Evolutionary conservation across 2,329 filamentous ascomycete genomes (phyloP).

Genomic region (Zopfia rhizophila): DNA sequence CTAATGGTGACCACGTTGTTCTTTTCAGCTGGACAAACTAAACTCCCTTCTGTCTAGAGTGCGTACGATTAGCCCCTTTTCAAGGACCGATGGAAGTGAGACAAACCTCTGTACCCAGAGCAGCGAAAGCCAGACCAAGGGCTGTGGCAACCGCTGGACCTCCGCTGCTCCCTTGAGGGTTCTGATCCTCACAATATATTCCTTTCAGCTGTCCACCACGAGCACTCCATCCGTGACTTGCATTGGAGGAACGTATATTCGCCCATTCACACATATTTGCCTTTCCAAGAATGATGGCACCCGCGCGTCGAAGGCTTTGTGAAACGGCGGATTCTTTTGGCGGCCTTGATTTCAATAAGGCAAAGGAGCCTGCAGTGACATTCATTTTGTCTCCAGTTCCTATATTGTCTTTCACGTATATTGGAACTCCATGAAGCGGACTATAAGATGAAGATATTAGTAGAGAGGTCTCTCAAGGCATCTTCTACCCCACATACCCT

Average conservation of each 20-base stretch:
- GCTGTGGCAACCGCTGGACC: constrained; percentile 68
- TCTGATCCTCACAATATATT: constrained; percentile 67
- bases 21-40: constrained; percentile 27
- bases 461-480: no score
- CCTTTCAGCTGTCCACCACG: constrained; percentile 69
- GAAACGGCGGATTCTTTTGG: constrained; percentile 67
- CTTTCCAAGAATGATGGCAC: constrained; percentile 72
- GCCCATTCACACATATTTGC: constrained; percentile 71
- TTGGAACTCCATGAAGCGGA: constrained; percentile 34
- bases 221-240: constrained; percentile 69
- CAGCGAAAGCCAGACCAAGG: constrained; percentile 65
- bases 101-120: constrained; percentile 67
- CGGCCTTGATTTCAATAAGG: constrained; percentile 66
- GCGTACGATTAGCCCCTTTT: neutral
- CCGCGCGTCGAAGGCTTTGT: constrained; percentile 65
- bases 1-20: constrained; percentile 32
- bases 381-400: constrained; percentile 28
- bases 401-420: constrained; percentile 35
- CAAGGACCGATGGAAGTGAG: neutral
- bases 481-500: no score
- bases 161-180: constrained; percentile 69
- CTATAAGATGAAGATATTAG: constrained; percentile 10
- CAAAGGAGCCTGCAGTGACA: constrained; percentile 65
- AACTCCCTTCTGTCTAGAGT: constrained; percentile 20
- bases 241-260: constrained; percentile 65